Percentiles rank a stretch among this genome's conserved stretches.
These are phyloP conservation scores for Metschnikowia matae DNA, from an alignment of 805 yeast genomes.

Conservation along the genomic window DNA sequence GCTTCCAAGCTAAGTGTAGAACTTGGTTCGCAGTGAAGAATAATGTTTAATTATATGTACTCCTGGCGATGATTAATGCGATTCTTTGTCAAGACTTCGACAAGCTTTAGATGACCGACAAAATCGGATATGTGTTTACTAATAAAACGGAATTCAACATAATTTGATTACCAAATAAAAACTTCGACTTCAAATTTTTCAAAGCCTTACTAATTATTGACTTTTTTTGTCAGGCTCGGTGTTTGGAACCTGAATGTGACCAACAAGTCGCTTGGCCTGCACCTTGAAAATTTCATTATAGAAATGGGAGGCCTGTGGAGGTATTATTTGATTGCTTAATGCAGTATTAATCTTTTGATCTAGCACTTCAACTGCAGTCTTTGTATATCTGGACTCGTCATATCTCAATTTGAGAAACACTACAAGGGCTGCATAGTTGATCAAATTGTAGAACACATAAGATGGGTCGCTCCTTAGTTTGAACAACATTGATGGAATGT, in stretches of 20 bases:
- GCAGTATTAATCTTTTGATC: slow-evolving; percentile 36
- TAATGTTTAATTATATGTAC: neutral
- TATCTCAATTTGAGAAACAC: slow-evolving; percentile 35
- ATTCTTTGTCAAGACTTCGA: neutral
- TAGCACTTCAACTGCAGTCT: slow-evolving; percentile 41
- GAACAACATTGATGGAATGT: slow-evolving; percentile 25
- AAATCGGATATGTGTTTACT: neutral
- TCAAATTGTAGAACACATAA: slow-evolving; percentile 27
- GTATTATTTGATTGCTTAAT: slow-evolving; percentile 16
- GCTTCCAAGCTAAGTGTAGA: neutral
- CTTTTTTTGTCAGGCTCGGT: slow-evolving; percentile 13
- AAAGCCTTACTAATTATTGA: slow-evolving; percentile 3
- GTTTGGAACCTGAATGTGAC: slow-evolving; percentile 22
- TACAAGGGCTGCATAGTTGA: slow-evolving; percentile 29
- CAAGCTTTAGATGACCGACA: neutral
- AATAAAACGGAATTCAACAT: neutral
- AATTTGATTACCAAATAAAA: neutral
- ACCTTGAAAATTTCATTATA: slow-evolving; percentile 22
- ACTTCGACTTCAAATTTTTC: neutral
- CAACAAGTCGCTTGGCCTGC: slow-evolving; percentile 17
- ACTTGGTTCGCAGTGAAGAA: neutral
- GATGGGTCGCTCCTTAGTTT: slow-evolving; percentile 20
- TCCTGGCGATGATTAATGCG: neutral
- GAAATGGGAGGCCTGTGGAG: slow-evolving; percentile 11
- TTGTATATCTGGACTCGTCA: slow-evolving; percentile 30